These are phyloP conservation scores for Fusarium sp. DNA, from an alignment of 2,329 filamentous ascomycete species.

Conservation along the genomic window DNA sequence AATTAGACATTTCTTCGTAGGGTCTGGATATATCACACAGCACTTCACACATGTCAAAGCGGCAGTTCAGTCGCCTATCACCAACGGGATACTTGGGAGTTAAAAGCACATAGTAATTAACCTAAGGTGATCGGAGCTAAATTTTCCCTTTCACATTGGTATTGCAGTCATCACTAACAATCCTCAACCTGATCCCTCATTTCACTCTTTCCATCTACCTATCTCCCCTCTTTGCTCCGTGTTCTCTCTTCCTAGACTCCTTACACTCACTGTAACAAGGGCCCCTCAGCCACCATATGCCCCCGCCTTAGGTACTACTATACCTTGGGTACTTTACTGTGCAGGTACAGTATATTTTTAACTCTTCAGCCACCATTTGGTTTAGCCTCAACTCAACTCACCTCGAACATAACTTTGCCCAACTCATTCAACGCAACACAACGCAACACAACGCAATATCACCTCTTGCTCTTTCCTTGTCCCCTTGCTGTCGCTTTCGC, in stretches of 20 bases:
- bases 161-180: background rate
- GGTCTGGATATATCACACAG: background rate
- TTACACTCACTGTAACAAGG: constrained; percentile 4
- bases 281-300: constrained; percentile 20
- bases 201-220: background rate
- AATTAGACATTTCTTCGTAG: background rate
- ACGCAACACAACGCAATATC: constrained; percentile 10
- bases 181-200: background rate
- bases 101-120: background rate
- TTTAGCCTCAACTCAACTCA: constrained; percentile 26
- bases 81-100: background rate
- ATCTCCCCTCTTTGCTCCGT: background rate
- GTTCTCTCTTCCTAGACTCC: background rate
- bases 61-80: background rate
- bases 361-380: constrained; percentile 29
- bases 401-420: constrained; percentile 2
- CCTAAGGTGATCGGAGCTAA: background rate
- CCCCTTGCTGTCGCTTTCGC: background rate
- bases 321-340: constrained; percentile 14
- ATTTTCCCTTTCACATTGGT: background rate
- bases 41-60: background rate
- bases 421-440: constrained; percentile 12
- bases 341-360: constrained; percentile 35
- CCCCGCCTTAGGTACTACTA: constrained; percentile 17
- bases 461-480: background rate